These are phyloP conservation scores for Hypocrella siamensis DNA, from an alignment of 2,329 filamentous ascomycete genomes.

Conservation along the genomic window DNA sequence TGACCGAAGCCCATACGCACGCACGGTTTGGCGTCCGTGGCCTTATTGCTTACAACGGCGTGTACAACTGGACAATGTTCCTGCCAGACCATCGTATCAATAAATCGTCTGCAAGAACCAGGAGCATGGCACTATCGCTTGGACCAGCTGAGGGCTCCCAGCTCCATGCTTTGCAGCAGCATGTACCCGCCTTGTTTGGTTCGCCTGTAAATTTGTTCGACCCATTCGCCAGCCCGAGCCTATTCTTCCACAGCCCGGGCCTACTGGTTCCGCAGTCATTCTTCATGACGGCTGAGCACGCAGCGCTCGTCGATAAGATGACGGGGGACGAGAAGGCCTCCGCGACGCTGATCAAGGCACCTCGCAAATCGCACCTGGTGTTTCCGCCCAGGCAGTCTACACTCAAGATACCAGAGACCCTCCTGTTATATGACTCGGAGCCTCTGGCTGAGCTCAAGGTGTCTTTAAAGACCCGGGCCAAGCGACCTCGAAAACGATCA, in stretches of 20 bases:
- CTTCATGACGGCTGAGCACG: conserved; percentile 14
- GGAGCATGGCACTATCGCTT: conserved; percentile 5
- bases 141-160: conserved; percentile 16
- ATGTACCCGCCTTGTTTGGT: conserved; percentile 28
- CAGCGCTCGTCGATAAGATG: conserved; percentile 10
- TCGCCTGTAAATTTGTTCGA: conserved; percentile 38
- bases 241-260: conserved; percentile 42
- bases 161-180: conserved; percentile 19
- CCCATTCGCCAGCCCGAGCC: conserved; percentile 39
- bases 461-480: conserved; percentile 1
- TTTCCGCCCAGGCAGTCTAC: conserved; percentile 33
- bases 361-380: conserved; percentile 24
- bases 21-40: conserved; percentile 32
- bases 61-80: conserved; percentile 50
- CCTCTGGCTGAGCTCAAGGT: conserved; percentile 7
- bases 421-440: conserved; percentile 30
- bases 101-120: conserved; percentile 7
- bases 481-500: conserved; percentile 7
- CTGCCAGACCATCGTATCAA: conserved; percentile 36
- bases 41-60: conserved; percentile 39
- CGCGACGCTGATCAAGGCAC: conserved; percentile 9
- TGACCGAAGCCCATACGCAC: conserved; percentile 36
- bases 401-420: conserved; percentile 30
- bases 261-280: conserved; percentile 30
- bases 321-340: conserved; percentile 7